These are phyloP conservation scores for Euphorbia peplus DNA, from an alignment of 345 rosid genomes.

Conservation along the genomic window DNA sequence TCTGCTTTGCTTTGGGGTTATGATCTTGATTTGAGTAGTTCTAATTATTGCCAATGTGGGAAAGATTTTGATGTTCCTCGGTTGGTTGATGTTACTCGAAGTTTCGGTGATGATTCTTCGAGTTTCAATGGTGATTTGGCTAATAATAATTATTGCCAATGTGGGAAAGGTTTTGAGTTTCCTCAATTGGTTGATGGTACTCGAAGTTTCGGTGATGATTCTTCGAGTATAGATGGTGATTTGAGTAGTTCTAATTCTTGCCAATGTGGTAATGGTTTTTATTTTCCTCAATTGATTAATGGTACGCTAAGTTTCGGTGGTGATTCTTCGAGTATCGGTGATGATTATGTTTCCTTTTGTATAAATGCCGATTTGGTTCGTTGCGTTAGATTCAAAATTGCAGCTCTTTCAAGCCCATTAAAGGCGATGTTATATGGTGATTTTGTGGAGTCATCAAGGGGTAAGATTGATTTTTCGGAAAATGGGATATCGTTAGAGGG, in stretches of 20 bases:
- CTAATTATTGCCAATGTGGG: constrained; percentile 43
- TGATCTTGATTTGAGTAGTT: constrained; percentile 37
- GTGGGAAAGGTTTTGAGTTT: constrained; percentile 23
- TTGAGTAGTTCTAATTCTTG: constrained; percentile 38
- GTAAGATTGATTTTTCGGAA: constrained; percentile 56
- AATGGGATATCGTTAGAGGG: constrained; percentile 62
- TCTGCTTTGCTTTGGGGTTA: constrained; percentile 46
- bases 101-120: constrained; percentile 32
- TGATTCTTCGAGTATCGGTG: constrained; percentile 11
- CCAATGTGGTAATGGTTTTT: constrained; percentile 30
- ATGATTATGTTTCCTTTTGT: constrained; percentile 46
- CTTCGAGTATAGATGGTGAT: constrained; percentile 11
- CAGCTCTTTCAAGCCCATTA: constrained; percentile 69
- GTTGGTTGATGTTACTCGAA: constrained; percentile 9
- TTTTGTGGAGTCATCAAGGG: constrained; percentile 59
- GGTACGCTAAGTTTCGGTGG: constrained; percentile 33
- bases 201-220: constrained; percentile 36
- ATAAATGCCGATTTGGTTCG: constrained; percentile 52
- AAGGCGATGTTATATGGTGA: constrained; percentile 76
- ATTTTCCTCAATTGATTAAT: constrained; percentile 10
- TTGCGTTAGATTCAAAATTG: constrained; percentile 58
- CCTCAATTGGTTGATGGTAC: constrained; percentile 9
- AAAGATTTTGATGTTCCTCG: constrained; percentile 15
- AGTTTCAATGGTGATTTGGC: constrained; percentile 37
- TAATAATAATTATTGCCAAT: constrained; percentile 38